These are phyloP conservation scores for Oenanthe sinensis DNA, from an alignment of 129 eudicot genomes.

Conservation along the genomic window DNA sequence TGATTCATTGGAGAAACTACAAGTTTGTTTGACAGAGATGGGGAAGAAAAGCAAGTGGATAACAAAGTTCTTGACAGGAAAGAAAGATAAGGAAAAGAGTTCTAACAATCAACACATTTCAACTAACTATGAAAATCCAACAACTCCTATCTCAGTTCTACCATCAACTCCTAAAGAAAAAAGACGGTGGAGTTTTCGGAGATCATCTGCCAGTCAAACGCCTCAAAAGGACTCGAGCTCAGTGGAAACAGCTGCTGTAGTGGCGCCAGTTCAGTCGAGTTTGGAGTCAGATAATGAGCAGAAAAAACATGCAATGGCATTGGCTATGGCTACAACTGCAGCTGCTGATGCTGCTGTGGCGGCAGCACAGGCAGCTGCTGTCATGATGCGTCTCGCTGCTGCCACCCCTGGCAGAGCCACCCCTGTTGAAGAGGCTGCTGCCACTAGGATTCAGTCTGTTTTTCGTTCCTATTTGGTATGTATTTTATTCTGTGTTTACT, in stretches of 20 bases:
- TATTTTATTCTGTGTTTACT: not conserved
- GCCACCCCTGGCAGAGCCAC: not conserved
- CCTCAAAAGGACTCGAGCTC: conserved; percentile 21
- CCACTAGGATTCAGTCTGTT: conserved; percentile 64
- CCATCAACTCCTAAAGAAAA: conserved; percentile 75
- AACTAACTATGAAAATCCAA: conserved; percentile 15
- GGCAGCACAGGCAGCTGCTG: conserved; percentile 45
- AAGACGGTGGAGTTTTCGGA: conserved; percentile 87
- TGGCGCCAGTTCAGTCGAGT: conserved; percentile 17
- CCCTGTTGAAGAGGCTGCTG: conserved; percentile 53
- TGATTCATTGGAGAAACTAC: conserved; percentile 16
- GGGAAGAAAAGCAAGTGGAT: conserved; percentile 88
- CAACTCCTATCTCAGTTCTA: conserved; percentile 37
- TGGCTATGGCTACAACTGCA: conserved; percentile 43
- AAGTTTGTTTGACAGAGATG: conserved; percentile 49
- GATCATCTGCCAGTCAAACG: conserved; percentile 50
- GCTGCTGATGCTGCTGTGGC: conserved; percentile 61
- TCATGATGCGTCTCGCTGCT: conserved; percentile 27
- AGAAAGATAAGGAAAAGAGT: conserved; percentile 44
- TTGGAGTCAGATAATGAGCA: conserved; percentile 34
- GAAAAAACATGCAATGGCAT: conserved; percentile 46
- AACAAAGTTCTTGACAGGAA: conserved; percentile 57
- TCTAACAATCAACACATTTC: conserved; percentile 8
- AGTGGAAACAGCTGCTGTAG: conserved; percentile 13
- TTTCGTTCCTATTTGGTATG: conserved; percentile 65